phyloP scores from a whole-genome alignment of 1,284 basidiomycete species.

The Trametes pubescens region DNA sequence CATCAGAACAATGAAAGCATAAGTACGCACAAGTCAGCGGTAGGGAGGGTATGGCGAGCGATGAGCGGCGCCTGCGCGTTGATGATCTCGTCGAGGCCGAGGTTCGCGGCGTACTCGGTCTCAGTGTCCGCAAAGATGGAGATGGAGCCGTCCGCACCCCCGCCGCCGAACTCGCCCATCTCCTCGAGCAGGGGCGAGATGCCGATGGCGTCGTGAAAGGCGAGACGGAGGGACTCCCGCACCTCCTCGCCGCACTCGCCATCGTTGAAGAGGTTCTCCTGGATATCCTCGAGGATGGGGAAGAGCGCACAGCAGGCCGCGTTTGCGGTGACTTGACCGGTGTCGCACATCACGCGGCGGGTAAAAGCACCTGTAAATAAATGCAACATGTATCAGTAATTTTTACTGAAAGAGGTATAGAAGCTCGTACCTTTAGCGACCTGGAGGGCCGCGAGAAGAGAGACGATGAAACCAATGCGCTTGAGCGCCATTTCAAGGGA shows the following conservation, averaged over 20 bases:
- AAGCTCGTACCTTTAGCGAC: conserved; percentile 19
- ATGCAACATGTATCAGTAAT: neutral
- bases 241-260: conserved; percentile 37
- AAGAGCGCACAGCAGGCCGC: conserved; percentile 48
- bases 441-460: conserved; percentile 21
- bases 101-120: conserved; percentile 37
- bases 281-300: conserved; percentile 47
- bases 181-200: conserved; percentile 24
- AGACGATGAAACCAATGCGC: conserved; percentile 19
- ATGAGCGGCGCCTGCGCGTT: conserved; percentile 31
- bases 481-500: conserved; percentile 21
- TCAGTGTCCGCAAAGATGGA: conserved; percentile 34
- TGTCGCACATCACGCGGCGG: conserved; percentile 27
- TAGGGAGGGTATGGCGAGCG: conserved; percentile 26
- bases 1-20: neutral
- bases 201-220: conserved; percentile 43
- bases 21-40: conserved; percentile 30
- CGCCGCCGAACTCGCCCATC: conserved; percentile 27
- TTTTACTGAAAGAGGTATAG: neutral
- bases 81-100: conserved; percentile 35
- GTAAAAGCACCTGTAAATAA: conserved; percentile 26
- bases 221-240: conserved; percentile 40
- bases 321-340: conserved; percentile 42
- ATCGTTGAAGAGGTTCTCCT: conserved; percentile 46
- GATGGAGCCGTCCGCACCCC: conserved; percentile 38